Evolutionary conservation across 2,329 filamentous ascomycete genomes (phyloP).

Genomic region (Alternaria solani): DNA sequence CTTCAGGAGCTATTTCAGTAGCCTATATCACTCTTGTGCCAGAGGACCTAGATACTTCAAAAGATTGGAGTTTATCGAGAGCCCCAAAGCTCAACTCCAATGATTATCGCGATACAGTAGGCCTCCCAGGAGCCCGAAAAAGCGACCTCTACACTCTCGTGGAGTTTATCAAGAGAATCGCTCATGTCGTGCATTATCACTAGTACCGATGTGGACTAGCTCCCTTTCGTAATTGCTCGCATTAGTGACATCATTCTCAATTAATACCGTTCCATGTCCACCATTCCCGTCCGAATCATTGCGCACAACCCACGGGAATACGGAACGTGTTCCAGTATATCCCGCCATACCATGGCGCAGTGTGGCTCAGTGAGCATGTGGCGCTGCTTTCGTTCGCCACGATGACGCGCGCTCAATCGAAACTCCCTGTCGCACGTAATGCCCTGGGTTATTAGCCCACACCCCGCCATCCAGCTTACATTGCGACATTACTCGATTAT

Average conservation of each 20-base stretch:
- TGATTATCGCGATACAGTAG: too few species aligned
- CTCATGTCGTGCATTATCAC: not conserved
- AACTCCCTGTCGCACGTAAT: conserved; percentile 14
- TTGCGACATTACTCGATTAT: conserved; percentile 8
- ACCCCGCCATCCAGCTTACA: conserved; percentile 16
- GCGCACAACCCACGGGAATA: conserved; percentile 2
- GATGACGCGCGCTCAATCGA: conserved; percentile 30
- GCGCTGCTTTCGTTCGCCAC: conserved; percentile 21
- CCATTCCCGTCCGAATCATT: not conserved
- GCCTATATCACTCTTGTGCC: not conserved
- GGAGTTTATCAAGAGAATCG: too few species aligned
- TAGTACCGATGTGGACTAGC: not conserved
- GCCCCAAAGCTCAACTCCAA: too few species aligned
- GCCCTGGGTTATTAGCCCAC: conserved; percentile 22
- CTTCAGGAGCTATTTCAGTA: not conserved
- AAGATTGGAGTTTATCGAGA: too few species aligned
- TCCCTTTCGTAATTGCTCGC: not conserved
- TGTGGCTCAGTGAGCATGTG: conserved; percentile 28
- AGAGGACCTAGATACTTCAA: not conserved
- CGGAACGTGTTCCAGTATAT: not conserved
- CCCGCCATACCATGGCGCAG: not conserved
- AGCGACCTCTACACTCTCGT: too few species aligned
- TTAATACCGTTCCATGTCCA: not conserved
- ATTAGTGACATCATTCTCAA: conserved; percentile 9
- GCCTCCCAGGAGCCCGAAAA: too few species aligned